phyloP scores from a whole-genome alignment of 352 stramenopile genomes.

The Globisporangium solare region DNA sequence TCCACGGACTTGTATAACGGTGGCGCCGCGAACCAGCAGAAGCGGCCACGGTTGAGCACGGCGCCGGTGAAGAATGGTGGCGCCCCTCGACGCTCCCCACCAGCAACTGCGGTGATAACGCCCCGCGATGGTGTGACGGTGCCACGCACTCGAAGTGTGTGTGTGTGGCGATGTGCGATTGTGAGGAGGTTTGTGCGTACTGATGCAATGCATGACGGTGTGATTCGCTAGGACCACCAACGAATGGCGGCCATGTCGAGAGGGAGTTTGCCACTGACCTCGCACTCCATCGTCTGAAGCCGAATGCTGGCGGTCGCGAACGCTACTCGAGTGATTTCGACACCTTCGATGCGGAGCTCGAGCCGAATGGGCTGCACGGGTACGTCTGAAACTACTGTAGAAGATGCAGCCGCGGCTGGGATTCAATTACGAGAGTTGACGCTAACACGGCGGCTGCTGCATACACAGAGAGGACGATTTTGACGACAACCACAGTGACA shows the following conservation, averaged over 20 bases:
- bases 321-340: neutral
- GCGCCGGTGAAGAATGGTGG: neutral
- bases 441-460: neutral
- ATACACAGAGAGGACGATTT: constrained; percentile 9
- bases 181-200: neutral
- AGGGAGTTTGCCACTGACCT: constrained; percentile 2
- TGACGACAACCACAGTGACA: constrained; percentile 20
- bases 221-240: neutral
- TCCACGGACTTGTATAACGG: neutral
- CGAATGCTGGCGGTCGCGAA: neutral
- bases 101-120: too few relatives aligned
- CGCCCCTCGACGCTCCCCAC: neutral
- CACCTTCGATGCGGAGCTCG: constrained; percentile 8
- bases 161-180: neutral
- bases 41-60: constrained; percentile 7
- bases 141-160: neutral
- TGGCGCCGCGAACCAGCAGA: constrained; percentile 4
- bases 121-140: neutral
- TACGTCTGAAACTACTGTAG: neutral
- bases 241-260: neutral
- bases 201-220: neutral
- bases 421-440: too few relatives aligned
- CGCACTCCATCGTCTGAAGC: neutral
- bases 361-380: neutral
- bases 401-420: neutral